Percentiles rank a stretch among this genome's conserved stretches.
phyloP scores from a whole-genome alignment of 805 yeast genomes.

The Cyberlindnera galapagoensis region DNA sequence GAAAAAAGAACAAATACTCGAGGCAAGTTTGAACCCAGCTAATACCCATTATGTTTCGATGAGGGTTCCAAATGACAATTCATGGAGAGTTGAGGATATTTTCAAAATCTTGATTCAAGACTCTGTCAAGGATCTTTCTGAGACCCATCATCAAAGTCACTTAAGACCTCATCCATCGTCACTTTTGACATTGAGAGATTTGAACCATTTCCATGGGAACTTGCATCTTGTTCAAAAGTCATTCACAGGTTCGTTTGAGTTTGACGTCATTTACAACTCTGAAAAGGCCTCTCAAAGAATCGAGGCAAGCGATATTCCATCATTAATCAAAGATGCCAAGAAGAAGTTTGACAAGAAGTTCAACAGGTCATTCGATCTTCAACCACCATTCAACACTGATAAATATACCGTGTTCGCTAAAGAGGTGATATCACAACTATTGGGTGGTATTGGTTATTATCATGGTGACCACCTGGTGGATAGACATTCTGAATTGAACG shows the following conservation, averaged over 20 bases:
- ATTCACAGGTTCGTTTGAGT: conserved; percentile 69
- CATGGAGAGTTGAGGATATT: conserved; percentile 77
- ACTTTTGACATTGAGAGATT: conserved; percentile 48
- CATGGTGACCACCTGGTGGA: conserved; percentile 82
- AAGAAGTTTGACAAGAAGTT: conserved; percentile 47
- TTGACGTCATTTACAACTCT: conserved; percentile 57
- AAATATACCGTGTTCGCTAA: conserved; percentile 56
- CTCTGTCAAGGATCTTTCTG: conserved; percentile 42
- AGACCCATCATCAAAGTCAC: conserved; percentile 18
- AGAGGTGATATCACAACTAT: conserved; percentile 71
- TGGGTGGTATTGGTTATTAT: conserved; percentile 88
- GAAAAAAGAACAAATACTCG: conserved; percentile 24
- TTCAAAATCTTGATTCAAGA: conserved; percentile 67
- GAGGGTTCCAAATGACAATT: conserved; percentile 60
- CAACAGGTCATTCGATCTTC: conserved; percentile 39
- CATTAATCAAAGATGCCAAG: conserved; percentile 14
- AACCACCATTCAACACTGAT: conserved; percentile 44
- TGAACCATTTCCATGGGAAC: conserved; percentile 61
- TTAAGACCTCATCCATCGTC: conserved; percentile 33
- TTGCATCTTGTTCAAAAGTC: conserved; percentile 73
- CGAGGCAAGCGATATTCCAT: conserved; percentile 23
- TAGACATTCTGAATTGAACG: conserved; percentile 58
- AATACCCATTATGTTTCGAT: conserved; percentile 62
- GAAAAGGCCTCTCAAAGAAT: conserved; percentile 37
- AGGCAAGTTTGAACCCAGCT: conserved; percentile 47